A percentile compares a stretch with the other conserved stretches of the same genome.
Evolutionary conservation across 208 protist species (phyloP).

Genomic region (Borovskyia barvae): DNA sequence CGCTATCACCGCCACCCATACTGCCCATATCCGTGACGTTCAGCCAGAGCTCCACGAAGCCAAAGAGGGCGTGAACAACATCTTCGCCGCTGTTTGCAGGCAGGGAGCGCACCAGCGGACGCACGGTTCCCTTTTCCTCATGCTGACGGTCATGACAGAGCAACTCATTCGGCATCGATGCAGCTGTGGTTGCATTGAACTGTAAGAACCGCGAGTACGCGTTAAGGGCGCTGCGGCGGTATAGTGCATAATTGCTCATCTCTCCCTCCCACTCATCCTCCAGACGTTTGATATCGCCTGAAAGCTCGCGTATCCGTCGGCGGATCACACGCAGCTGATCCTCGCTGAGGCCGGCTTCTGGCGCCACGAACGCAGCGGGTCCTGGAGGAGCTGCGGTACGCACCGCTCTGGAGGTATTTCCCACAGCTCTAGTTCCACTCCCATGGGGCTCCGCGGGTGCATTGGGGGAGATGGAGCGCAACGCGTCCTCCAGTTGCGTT

Average conservation of each 20-base stretch:
- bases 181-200: slow-evolving; percentile 24
- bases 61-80: slow-evolving; percentile 70
- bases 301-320: slow-evolving; percentile 48
- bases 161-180: too few relatives aligned
- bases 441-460: neutral
- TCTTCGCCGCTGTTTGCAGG: slow-evolving; percentile 22
- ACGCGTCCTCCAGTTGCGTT: slow-evolving; percentile 16
- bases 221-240: slow-evolving; percentile 75
- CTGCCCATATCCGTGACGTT: slow-evolving; percentile 16
- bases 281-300: slow-evolving; percentile 42
- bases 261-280: slow-evolving; percentile 52
- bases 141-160: neutral
- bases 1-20: neutral
- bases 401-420: neutral
- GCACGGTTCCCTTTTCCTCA: neutral
- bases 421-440: neutral
- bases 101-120: slow-evolving; percentile 9
- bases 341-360: slow-evolving; percentile 16
- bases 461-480: neutral
- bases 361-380: neutral
- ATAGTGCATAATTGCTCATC: slow-evolving; percentile 48
- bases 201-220: slow-evolving; percentile 72
- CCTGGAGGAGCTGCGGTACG: neutral
- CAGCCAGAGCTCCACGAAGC: slow-evolving; percentile 78
- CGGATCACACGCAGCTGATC: slow-evolving; percentile 43